Evolutionary conservation across 768 basidiomycete genomes (phyloP).

Genomic region (Trametes elegans): DNA sequence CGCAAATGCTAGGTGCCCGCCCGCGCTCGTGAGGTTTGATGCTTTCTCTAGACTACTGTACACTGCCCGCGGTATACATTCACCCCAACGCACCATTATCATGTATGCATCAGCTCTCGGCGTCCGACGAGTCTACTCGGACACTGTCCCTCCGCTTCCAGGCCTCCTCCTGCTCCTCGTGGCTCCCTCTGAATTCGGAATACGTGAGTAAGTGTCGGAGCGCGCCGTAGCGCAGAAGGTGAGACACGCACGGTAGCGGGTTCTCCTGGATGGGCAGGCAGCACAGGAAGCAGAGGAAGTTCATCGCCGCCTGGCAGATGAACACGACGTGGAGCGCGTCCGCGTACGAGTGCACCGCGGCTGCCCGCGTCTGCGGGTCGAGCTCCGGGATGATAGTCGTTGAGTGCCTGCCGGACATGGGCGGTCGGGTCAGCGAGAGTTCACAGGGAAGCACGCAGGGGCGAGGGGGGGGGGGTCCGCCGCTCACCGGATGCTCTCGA

Average conservation of each 20-base stretch:
- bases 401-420: slow-evolving; percentile 50
- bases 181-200: slow-evolving; percentile 48
- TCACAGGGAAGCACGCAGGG: too few species aligned
- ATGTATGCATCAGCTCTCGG: slow-evolving; percentile 14
- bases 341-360: slow-evolving; percentile 76
- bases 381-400: slow-evolving; percentile 70
- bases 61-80: slow-evolving; percentile 11
- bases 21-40: not conserved
- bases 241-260: slow-evolving; percentile 45
- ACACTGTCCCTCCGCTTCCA: slow-evolving; percentile 36
- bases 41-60: slow-evolving; percentile 10
- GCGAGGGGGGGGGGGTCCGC: not conserved
- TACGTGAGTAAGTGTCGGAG: not conserved
- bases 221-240: not conserved
- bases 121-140: slow-evolving; percentile 1
- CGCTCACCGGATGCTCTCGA: slow-evolving; percentile 63
- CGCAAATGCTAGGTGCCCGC: too few species aligned
- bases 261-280: slow-evolving; percentile 78
- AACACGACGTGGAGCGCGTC: slow-evolving; percentile 81
- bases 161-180: slow-evolving; percentile 58
- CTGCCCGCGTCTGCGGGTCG: slow-evolving; percentile 48
- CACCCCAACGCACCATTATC: too few species aligned
- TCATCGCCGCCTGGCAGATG: slow-evolving; percentile 70
- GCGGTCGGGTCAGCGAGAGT: not conserved
- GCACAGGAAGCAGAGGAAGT: slow-evolving; percentile 62